Conservation (phyloP, 2,329 filamentous ascomycete genomes). For the Epichloe uncinata region DNA sequence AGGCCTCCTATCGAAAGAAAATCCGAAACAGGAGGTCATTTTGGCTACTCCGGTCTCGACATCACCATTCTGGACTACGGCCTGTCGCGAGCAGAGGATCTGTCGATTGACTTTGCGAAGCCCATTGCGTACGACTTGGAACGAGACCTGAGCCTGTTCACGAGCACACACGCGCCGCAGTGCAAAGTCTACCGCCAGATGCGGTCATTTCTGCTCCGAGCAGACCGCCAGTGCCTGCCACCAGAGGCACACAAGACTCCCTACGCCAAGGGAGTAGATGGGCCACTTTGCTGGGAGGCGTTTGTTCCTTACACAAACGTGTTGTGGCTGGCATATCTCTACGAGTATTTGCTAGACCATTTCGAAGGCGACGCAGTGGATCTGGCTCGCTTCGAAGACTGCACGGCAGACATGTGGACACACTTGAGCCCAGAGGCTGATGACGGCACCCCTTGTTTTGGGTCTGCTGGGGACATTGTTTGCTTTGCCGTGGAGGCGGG, state of each 20-base stretch:
- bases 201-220: conserved; percentile 42
- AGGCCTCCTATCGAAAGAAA: conserved; percentile 20
- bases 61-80: conserved; percentile 55
- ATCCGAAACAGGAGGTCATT: conserved; percentile 23
- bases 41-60: conserved; percentile 47
- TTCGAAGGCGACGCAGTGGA: conserved; percentile 35
- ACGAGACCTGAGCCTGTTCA: conserved; percentile 45
- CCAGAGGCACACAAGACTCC: conserved; percentile 32
- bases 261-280: conserved; percentile 32
- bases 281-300: conserved; percentile 38
- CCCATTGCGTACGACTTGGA: conserved; percentile 46
- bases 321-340: conserved; percentile 50
- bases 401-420: conserved; percentile 39
- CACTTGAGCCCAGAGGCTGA: conserved; percentile 40
- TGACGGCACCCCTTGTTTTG: conserved; percentile 34
- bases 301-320: conserved; percentile 51
- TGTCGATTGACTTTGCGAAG: conserved; percentile 20
- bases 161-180: conserved; percentile 44
- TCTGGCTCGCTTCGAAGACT: conserved; percentile 30
- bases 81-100: conserved; percentile 42
- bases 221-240: conserved; percentile 36
- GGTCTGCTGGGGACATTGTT: conserved; percentile 42
- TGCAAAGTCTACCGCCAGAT: conserved; percentile 50
- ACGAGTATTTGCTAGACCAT: conserved; percentile 35
- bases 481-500: conserved; percentile 43